Base-by-base conservation (phyloP, 2,329 filamentous ascomycete species). In the Aspergillus novofumigatus region DNA sequence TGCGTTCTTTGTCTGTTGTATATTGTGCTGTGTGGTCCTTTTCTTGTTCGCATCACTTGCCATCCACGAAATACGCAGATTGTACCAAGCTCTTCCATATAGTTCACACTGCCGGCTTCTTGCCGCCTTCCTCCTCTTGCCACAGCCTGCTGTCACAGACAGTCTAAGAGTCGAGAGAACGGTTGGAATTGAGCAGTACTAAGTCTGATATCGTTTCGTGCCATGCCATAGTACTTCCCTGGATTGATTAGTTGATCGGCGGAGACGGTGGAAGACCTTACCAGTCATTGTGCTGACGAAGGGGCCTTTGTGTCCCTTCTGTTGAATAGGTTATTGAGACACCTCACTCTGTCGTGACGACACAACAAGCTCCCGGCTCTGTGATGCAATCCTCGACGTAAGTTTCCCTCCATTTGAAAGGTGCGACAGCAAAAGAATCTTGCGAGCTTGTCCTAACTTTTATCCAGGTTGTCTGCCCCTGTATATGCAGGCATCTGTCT, bases 241-340 rank as follows among this genome's bases (percentile, higher is more conserved):
- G 44, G 44, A 7, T 47, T 14, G 44, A 23, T 26, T 1, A 47
- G 44, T 47, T 47, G 25, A 20, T 52, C 41, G 25, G 52, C 28
- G 41, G 35, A 8, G 42, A 54, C 52, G 54, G 54, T 56, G 54
- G 54, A 56, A 56, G 54, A 56, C 49, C 54, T 56, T 56, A 52
- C 53, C 38, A 55, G 51, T 45, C 21, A 41, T 32, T 55, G 53
- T 51, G 53, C 53, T 55, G 49, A 56, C n/a, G 49, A 51, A 56
- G 54, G 29, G 23, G 44, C 44, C 11, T 7, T 35, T 35, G 54
- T 38, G 50, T 44, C 54, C 52, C 49, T 47, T 47, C 44, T 20
- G 10, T 26, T 17, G 5, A 47, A 11, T 47, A 47, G 44, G 21
- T 47, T 25, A 45, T 47, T 11, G 21, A 47, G 3, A n/a, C n/a